Percentiles rank a stretch among this genome's conserved stretches.
Evolutionary conservation across 768 basidiomycete genomes (phyloP).

Genomic region (Tylopilus subfusipes): DNA sequence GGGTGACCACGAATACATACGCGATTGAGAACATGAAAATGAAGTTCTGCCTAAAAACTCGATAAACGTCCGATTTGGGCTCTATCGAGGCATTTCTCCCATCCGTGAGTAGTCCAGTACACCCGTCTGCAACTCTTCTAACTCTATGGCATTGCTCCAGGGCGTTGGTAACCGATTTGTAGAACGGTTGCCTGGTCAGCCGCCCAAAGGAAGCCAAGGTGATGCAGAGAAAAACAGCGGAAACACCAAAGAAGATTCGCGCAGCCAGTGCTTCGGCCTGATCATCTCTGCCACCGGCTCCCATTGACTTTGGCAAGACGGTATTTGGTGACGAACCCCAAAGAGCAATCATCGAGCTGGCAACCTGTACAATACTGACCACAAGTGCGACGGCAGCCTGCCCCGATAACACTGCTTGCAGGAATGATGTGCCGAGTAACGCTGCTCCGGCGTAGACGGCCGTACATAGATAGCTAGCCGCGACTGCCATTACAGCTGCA

Average conservation of each 20-base stretch:
- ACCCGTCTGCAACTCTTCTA: background rate
- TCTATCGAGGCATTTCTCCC: background rate
- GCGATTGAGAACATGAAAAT: slow-evolving; percentile 1
- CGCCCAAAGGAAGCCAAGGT: background rate
- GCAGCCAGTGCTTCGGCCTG: background rate
- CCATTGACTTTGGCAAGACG: background rate
- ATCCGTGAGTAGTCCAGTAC: background rate
- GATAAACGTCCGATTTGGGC: background rate
- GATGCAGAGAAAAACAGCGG: background rate
- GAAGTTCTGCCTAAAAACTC: background rate
- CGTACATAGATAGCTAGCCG: background rate
- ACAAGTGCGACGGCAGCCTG: background rate
- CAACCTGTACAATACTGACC: background rate
- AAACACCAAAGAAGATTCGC: background rate
- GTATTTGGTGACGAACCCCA: background rate
- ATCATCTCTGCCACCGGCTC: background rate
- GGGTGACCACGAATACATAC: background rate
- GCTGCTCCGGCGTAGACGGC: background rate
- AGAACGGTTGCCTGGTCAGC: background rate
- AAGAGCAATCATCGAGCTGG: background rate
- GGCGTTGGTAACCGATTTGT: background rate
- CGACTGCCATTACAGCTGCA: background rate
- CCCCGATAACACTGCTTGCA: background rate
- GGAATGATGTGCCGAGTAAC: background rate
- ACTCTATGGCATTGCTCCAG: background rate